Conservation (phyloP, 192 early-diverging fungal genomes). For the Linnemannia zychae region DNA sequence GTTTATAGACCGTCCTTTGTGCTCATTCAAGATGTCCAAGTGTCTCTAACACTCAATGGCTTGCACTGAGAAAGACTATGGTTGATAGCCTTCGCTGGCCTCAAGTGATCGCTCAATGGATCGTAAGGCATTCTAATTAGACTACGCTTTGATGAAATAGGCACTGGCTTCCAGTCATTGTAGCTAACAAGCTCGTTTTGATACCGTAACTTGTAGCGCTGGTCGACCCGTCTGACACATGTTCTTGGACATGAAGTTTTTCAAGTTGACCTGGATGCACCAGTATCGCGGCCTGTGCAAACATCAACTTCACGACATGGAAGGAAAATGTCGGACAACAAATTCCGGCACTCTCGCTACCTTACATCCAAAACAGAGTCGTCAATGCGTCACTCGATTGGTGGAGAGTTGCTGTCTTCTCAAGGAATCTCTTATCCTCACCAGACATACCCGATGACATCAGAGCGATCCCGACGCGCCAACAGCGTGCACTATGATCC, state of each 20-base stretch:
- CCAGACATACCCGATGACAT: constrained; percentile 26
- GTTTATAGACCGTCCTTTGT: constrained; percentile 70
- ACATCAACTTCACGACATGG: constrained; percentile 23
- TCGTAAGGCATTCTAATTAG: constrained; percentile 62
- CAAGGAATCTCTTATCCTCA: constrained; percentile 36
- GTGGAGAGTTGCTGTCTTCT: constrained; percentile 43
- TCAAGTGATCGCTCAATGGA: constrained; percentile 76
- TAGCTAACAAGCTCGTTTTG: not conserved
- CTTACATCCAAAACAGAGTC: constrained; percentile 34
- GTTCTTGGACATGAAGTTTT: constrained; percentile 69
- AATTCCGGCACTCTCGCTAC: constrained; percentile 44
- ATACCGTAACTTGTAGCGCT: constrained; percentile 60
- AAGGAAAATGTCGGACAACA: constrained; percentile 56
- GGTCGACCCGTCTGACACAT: constrained; percentile 72
- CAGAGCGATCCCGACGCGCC: constrained; percentile 37
- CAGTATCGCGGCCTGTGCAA: constrained; percentile 4
- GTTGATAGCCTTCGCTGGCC: constrained; percentile 64
- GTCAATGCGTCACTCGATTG: constrained; percentile 49
- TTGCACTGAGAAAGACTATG: constrained; percentile 63
- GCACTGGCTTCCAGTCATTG: not conserved
- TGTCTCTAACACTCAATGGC: constrained; percentile 69
- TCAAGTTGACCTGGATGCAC: constrained; percentile 71
- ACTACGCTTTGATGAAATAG: not conserved
- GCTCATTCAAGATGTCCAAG: constrained; percentile 75
- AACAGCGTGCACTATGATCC: constrained; percentile 55